These are phyloP conservation scores for Gyrodon lividus DNA, from an alignment of 768 basidiomycete genomes.

Conservation along the genomic window DNA sequence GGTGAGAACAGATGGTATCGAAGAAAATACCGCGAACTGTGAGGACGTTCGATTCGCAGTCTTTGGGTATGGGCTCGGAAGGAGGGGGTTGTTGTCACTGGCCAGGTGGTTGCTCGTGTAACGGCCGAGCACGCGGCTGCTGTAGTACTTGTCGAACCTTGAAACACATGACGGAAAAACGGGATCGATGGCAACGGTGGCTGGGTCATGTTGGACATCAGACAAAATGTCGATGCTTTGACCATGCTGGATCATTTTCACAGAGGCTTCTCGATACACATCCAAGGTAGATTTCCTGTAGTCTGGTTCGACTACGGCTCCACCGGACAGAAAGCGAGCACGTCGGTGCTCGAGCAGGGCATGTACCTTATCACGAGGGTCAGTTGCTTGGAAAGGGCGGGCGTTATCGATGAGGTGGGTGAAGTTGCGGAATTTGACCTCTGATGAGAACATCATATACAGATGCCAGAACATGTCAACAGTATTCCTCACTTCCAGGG, in stretches of 20 bases:
- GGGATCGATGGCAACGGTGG: background rate
- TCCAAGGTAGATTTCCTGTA: conserved; percentile 3
- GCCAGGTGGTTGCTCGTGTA: conserved; percentile 3
- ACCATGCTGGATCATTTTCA: background rate
- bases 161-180: conserved; percentile 10
- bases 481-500: background rate
- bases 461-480: conserved; percentile 1
- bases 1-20: background rate
- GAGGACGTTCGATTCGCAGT: background rate
- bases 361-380: conserved; percentile 9
- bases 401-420: conserved; percentile 4
- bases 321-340: background rate
- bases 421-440: background rate
- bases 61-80: background rate
- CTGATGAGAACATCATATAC: conserved; percentile 4
- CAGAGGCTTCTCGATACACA: conserved; percentile 2
- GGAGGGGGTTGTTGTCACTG: background rate
- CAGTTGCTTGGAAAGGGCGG: conserved; percentile 6
- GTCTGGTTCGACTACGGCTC: conserved; percentile 1
- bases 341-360: conserved; percentile 6
- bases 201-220: conserved; percentile 1
- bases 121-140: conserved; percentile 3
- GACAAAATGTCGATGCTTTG: conserved; percentile 5
- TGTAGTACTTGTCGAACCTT: conserved; percentile 4
- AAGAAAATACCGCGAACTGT: conserved; percentile 5